Evolutionary conservation across 2,329 filamentous ascomycete genomes (phyloP), one percentile per base, ranked within the genome.

Genomic region (Leptosphaerulina australis): DNA sequence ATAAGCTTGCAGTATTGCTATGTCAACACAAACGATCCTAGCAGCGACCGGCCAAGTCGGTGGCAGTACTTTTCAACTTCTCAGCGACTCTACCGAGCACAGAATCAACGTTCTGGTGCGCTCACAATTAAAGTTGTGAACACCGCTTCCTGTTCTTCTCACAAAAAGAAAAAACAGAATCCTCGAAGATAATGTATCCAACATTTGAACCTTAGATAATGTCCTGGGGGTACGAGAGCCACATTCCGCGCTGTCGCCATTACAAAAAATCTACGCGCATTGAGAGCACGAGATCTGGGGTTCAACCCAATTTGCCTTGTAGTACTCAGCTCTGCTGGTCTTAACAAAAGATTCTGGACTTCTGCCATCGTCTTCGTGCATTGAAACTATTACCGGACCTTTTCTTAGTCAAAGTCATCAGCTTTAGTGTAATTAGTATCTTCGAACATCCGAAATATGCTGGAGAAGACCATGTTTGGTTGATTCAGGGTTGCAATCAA

Each of bases 251-350:
- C 77, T 0, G 59, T 54, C 2, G 48, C 54, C 12, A 75, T 67
- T 22, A 77, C 76, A 50, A 73, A 77, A 63, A 78, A 80, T 61
- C 55, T 76, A 1, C 79, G 79, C 0, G 71, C 50, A 2, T 40
- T 75, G 5, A 59, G 58, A 28, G 30, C 48, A 0, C 25, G 53
- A 6, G 31, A 46, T 18, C 5, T 39, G 1, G 12, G 12, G 0
- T 31, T 39, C 3, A 55, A 57, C 4, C 20, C 71, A 3, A 77
- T 77, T 0, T 73, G 73, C 45, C 53, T 81, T 0, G 59, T 80
- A 7, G 56, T 81, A 2, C 72, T 81, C 14, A 72, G 64, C 4
- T 80, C 78, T 0, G 69, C 72, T 4, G 76, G 70, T 12, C 60
- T 79, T 29, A 76, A 80, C 46, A 56, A 69, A 17, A 57, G 71